phyloP scores from a whole-genome alignment of 148 eudicot species.

The Chenopodium formosanum region DNA sequence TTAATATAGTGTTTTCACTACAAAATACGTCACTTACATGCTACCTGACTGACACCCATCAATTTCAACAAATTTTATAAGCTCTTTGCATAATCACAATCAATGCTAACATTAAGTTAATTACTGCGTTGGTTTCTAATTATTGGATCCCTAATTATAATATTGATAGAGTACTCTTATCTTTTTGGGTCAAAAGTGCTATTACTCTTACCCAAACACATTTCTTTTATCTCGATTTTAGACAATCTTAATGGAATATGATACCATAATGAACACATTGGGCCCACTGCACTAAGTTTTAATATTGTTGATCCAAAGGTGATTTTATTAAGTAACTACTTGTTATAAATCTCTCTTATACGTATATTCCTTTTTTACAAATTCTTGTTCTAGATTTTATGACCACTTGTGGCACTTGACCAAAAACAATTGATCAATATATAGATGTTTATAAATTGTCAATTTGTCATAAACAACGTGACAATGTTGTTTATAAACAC shows the following conservation, averaged over 20 bases:
- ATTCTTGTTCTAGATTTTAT: too few species aligned
- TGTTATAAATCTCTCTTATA: not conserved
- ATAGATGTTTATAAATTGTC: too few species aligned
- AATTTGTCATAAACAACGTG: too few species aligned
- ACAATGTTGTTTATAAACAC: too few species aligned
- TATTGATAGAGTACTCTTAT: not conserved
- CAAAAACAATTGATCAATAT: too few species aligned
- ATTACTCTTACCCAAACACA: slow-evolving; percentile 8
- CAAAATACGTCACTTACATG: slow-evolving; percentile 18
- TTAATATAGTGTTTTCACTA: not conserved
- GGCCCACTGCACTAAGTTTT: slow-evolving; percentile 1
- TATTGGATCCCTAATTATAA: slow-evolving; percentile 21
- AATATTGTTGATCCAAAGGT: not conserved
- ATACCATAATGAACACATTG: slow-evolving; percentile 19
- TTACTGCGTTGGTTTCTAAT: slow-evolving; percentile 20
- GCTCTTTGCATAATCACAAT: slow-evolving; percentile 10
- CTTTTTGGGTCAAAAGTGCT: slow-evolving; percentile 14
- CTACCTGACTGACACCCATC: slow-evolving; percentile 24
- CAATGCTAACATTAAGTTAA: slow-evolving; percentile 16
- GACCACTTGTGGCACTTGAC: not conserved
- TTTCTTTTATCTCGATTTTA: slow-evolving; percentile 5
- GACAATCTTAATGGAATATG: slow-evolving; percentile 26
- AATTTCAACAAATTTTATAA: slow-evolving; percentile 25
- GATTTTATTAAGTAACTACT: not conserved
- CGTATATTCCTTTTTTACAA: not conserved